Base-by-base conservation (phyloP, 2,329 filamentous ascomycete species). In the Onygenales sp. region DNA sequence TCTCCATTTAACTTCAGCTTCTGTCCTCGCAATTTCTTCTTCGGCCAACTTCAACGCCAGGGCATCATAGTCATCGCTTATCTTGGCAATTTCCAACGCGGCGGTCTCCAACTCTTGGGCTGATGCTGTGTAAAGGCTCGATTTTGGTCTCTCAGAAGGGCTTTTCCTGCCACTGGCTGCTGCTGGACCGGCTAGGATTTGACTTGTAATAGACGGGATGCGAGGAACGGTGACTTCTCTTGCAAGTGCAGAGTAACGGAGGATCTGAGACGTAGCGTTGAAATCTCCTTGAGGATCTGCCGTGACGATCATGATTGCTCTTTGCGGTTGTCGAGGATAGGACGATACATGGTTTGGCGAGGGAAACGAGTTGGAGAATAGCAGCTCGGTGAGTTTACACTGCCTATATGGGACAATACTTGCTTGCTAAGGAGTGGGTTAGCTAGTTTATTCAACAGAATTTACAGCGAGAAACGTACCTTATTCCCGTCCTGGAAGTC, bases 221-320 rank as follows among this genome's bases (percentile, higher is more conserved):
- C 92, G 85, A 5, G 91, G 90, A 1, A 96, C 89, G 0, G 92
- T 94, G 9, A 97, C 87, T 71, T 97, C 92, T 17, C 90, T 83
- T 0, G 93, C 93, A 4, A 98, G 79, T 0, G 93, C 92, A 21
- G 89, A 93, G 72, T 98, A 98, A 14, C 92, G 85, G 1, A 98
- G 77, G 57, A 98, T 97, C 66, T 97, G 93, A 5, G 89, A 94
- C 0, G 93, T 98, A 10, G 93, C 90, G 65, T 97, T 97, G 75
- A 91, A 96, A 69, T 98, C 93, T 39, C 93, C 92, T 10, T 87
- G 72, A 0, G 93, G 89, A 64, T 98, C 92, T 2, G 92, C 93
- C 0, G 92, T 95, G 13, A 97, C 92, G 54, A 98, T 87, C 91
- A 98, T 97, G 62, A 95, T 83, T 1, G 86, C 91, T 63, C 87